Evolutionary conservation across 345 rosid species (phyloP).

Genomic region (Salix purpurea): DNA sequence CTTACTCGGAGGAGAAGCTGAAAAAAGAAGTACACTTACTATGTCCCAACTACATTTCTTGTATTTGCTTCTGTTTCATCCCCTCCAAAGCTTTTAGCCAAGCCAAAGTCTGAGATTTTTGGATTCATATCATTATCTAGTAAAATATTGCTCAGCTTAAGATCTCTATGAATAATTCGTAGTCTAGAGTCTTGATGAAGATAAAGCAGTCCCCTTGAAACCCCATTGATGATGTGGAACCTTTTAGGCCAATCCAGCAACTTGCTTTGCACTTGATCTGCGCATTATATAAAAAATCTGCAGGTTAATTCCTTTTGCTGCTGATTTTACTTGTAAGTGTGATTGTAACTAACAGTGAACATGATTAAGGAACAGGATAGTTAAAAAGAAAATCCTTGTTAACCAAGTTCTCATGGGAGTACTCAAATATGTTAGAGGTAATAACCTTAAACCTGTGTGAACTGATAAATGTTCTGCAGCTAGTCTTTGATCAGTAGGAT

Average conservation of each 20-base stretch:
- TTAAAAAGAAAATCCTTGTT: background rate
- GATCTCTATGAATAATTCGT: slow-evolving; percentile 20
- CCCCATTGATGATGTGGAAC: slow-evolving; percentile 15
- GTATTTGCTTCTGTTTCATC: slow-evolving; percentile 11
- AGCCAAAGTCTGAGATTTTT: slow-evolving; percentile 19
- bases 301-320: background rate
- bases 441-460: background rate
- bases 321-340: background rate
- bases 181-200: slow-evolving; percentile 34
- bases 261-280: background rate
- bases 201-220: slow-evolving; percentile 23
- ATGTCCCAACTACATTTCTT: slow-evolving; percentile 13
- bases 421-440: background rate
- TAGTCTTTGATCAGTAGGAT: background rate
- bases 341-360: background rate
- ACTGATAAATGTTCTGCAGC: background rate
- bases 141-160: slow-evolving; percentile 16
- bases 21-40: slow-evolving; percentile 2
- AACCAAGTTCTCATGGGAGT: background rate
- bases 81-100: slow-evolving; percentile 9
- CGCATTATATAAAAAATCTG: background rate
- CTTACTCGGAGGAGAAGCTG: background rate
- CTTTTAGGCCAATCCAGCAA: slow-evolving; percentile 12
- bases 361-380: background rate
- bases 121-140: slow-evolving; percentile 16